Percentiles rank a stretch among this genome's conserved stretches.
These are phyloP conservation scores for Coccomyxa subellipsoidea DNA, from an alignment of 163 green algal species.

Conservation along the genomic window DNA sequence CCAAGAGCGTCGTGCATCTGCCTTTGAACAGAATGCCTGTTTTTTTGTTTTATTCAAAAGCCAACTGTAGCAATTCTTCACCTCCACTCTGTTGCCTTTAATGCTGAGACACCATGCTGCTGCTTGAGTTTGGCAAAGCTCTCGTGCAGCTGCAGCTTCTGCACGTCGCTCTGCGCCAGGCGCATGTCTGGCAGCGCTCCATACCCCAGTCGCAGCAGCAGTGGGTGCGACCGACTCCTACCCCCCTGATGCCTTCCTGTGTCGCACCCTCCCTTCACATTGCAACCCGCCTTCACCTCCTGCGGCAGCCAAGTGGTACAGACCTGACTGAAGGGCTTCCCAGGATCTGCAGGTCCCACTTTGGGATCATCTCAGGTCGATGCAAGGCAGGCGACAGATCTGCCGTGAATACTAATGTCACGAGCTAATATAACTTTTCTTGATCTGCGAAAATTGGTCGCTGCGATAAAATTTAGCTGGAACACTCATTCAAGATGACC, in stretches of 20 bases:
- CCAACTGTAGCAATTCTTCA: too few species aligned
- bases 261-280: neutral
- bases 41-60: too few species aligned
- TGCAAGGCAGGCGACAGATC: neutral
- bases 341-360: neutral
- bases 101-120: neutral
- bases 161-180: neutral
- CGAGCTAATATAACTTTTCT: too few species aligned
- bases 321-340: neutral
- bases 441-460: too few species aligned
- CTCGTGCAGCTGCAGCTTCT: conserved; percentile 2
- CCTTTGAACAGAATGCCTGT: too few species aligned
- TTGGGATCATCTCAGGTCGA: neutral
- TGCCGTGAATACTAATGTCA: too few species aligned
- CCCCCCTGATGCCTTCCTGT: neutral
- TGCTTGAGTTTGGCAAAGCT: neutral
- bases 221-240: neutral
- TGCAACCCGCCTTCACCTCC: neutral
- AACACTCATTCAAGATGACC: too few species aligned
- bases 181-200: neutral
- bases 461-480: too few species aligned
- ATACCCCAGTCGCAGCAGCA: neutral
- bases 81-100: neutral
- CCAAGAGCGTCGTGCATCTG: too few species aligned
- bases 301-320: neutral